Evolutionary conservation across 345 rosid genomes (phyloP).

Genomic region (Eucalyptus cloeziana): DNA sequence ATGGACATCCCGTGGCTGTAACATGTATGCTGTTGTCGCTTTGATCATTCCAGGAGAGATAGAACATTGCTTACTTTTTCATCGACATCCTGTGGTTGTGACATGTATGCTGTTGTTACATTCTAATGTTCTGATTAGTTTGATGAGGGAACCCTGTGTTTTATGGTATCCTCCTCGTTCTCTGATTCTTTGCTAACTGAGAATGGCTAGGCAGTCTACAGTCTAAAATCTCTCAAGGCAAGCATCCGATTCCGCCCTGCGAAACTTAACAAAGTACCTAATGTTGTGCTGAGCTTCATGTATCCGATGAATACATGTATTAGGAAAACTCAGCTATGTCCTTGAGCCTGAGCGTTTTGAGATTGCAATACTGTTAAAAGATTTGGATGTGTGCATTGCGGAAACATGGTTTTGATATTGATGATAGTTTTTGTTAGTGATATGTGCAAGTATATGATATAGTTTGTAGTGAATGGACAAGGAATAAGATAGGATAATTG

Average conservation of each 20-base stretch:
- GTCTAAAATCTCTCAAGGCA: not conserved
- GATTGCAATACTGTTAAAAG: not conserved
- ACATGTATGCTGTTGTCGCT: not conserved
- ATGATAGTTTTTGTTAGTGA: too few relatives aligned
- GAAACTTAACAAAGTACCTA: fast-evolving
- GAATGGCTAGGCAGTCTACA: not conserved
- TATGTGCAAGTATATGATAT: too few relatives aligned
- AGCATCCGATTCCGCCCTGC: not conserved
- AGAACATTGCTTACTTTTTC: not conserved
- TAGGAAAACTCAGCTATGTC: not conserved
- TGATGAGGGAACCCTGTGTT: not conserved
- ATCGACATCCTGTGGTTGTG: not conserved
- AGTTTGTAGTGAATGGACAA: too few relatives aligned
- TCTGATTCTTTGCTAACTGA: not conserved
- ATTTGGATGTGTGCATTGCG: too few relatives aligned
- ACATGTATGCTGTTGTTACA: not conserved
- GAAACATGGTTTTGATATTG: too few relatives aligned
- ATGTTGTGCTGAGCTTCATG: not conserved
- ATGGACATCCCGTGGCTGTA: not conserved
- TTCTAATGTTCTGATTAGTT: not conserved
- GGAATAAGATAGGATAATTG: too few relatives aligned
- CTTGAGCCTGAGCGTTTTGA: not conserved
- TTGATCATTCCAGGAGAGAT: not conserved
- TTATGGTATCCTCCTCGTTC: not conserved
- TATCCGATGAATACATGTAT: not conserved